Conservation (phyloP, 2,329 filamentous ascomycete genomes). For the Colletotrichum sp. region DNA sequence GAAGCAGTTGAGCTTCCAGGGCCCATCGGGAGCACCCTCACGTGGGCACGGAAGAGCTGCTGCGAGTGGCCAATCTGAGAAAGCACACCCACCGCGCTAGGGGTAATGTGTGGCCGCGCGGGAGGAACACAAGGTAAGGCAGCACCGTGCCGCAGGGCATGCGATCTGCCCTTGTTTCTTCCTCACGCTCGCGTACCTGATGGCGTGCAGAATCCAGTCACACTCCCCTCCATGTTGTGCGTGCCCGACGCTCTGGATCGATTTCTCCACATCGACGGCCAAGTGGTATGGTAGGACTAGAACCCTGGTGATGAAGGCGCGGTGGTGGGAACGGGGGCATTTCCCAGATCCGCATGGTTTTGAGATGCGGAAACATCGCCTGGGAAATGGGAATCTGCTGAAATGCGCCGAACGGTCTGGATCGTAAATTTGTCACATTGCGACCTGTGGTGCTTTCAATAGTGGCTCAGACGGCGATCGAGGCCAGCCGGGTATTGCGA, state of each 20-base stretch:
- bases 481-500: not conserved
- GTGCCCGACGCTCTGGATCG: not conserved
- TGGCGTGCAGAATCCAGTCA: not conserved
- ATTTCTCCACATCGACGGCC: not conserved
- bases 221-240: constrained; percentile 11
- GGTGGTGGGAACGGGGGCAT: not conserved
- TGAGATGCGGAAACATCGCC: not conserved
- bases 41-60: not conserved
- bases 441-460: not conserved
- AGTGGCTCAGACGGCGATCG: not conserved
- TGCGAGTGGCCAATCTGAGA: not conserved
- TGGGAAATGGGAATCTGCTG: not conserved
- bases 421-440: not conserved
- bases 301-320: not conserved
- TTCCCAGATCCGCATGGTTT: not conserved
- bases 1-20: not conserved
- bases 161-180: not conserved
- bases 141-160: not conserved
- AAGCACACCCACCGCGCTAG: not conserved
- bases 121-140: not conserved
- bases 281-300: not conserved
- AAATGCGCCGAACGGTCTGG: not conserved
- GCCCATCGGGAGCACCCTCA: not conserved
- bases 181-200: not conserved
- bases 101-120: not conserved